A percentile compares a stretch with the other conserved stretches of the same genome.
Conservation (phyloP, 2,329 filamentous ascomycete species). For the Trichoderma atroviride region DNA sequence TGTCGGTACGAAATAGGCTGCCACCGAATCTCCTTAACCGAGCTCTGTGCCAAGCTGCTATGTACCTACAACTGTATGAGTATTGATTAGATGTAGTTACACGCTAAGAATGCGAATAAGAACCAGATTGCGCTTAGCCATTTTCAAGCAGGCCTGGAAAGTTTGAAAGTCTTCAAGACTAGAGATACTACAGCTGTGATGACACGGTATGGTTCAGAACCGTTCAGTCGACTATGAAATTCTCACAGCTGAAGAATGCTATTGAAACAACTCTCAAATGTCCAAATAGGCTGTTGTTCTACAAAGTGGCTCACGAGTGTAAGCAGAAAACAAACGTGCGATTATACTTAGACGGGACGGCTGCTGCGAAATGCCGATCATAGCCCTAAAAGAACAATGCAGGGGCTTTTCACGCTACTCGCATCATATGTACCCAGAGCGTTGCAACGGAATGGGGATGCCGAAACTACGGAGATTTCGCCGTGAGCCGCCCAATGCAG, state of each 20-base stretch:
- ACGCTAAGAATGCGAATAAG: neutral
- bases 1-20: neutral
- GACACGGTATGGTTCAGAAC: neutral
- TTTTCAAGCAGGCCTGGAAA: neutral
- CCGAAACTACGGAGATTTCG: constrained; percentile 14
- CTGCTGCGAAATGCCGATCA: constrained; percentile 1
- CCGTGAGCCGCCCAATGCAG: constrained; percentile 1
- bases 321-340: neutral
- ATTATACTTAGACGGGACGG: neutral
- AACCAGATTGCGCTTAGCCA: neutral
- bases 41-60: neutral
- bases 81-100: neutral
- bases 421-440: neutral
- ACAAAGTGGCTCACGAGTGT: neutral
- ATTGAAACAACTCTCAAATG: neutral
- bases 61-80: neutral
- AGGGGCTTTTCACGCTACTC: neutral
- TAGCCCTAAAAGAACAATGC: neutral
- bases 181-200: no score
- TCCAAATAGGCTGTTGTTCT: neutral
- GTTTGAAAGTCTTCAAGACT: neutral
- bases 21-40: neutral
- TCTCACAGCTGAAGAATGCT: no score
- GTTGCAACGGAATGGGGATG: constrained; percentile 1
- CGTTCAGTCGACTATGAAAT: neutral